Conservation (phyloP, 805 yeast genomes). For the Candida loeiensis region DNA sequence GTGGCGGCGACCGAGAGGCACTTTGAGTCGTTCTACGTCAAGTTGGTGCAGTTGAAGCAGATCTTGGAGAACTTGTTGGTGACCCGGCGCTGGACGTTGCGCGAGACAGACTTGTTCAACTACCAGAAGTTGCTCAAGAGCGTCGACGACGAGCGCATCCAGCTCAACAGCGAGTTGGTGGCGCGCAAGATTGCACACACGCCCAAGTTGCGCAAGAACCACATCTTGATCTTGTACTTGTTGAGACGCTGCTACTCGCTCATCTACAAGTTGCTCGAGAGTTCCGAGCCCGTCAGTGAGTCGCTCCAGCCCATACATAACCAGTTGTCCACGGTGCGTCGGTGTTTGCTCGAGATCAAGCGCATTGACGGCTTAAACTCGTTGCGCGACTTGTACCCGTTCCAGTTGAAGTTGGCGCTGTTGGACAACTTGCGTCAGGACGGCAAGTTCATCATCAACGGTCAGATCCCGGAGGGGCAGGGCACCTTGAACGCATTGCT, state of each 20-base stretch:
- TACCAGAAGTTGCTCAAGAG: constrained; percentile 72
- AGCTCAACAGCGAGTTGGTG: constrained; percentile 20
- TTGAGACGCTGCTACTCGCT: constrained; percentile 88
- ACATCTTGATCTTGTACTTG: constrained; percentile 61
- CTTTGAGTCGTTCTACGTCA: constrained; percentile 56
- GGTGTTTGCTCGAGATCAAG: constrained; percentile 85
- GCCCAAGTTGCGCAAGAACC: constrained; percentile 32
- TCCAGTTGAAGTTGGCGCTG: constrained; percentile 88
- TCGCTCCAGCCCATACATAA: constrained; percentile 91
- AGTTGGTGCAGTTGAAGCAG: constrained; percentile 61
- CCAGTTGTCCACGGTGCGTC: constrained; percentile 85
- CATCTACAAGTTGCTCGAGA: constrained; percentile 82
- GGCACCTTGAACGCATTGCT: constrained; percentile 88
- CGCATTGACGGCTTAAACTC: constrained; percentile 89
- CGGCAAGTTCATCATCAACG: constrained; percentile 87
- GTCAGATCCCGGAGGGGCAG: constrained; percentile 95
- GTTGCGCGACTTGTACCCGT: constrained; percentile 89
- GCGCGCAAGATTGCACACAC: constrained; percentile 14
- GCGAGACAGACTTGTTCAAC: constrained; percentile 89
- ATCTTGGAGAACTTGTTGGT: constrained; percentile 79
- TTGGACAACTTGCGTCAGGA: constrained; percentile 83
- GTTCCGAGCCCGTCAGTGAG: constrained; percentile 94
- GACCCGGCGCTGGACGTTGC: constrained; percentile 95
- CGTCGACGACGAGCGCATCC: constrained; percentile 69
- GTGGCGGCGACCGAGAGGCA: constrained; percentile 10